phyloP scores from a whole-genome alignment of 495 filamentous ascomycete species.

The Cetradonia linearis region DNA sequence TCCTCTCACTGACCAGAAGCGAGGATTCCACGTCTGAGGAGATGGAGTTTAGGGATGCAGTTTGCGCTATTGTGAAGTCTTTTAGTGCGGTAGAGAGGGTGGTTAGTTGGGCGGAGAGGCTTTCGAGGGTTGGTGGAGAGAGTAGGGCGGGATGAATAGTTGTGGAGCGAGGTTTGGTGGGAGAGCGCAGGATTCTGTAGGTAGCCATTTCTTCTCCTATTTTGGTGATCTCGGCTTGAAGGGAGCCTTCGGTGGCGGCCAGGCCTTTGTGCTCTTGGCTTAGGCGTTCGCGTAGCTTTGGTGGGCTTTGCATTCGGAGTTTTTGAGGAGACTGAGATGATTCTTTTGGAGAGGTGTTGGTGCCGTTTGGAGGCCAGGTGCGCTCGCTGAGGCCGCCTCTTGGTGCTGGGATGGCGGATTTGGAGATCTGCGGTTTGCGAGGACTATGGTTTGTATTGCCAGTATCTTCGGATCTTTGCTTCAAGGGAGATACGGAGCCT shows the following conservation, averaged over 20 bases:
- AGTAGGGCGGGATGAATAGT: constrained; percentile 15
- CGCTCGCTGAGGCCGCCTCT: constrained; percentile 44
- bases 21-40: constrained; percentile 59
- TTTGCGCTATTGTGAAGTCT: constrained; percentile 53
- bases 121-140: constrained; percentile 7
- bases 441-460: constrained; percentile 36
- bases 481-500: constrained; percentile 30
- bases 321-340: constrained; percentile 43
- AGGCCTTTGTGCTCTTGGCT: constrained; percentile 69
- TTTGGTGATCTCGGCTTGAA: constrained; percentile 68
- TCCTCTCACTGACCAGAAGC: constrained; percentile 60
- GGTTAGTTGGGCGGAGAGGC: constrained; percentile 19
- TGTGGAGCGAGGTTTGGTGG: constrained; percentile 13
- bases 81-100: constrained; percentile 19
- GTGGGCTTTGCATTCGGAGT: constrained; percentile 77
- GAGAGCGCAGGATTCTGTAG: constrained; percentile 35
- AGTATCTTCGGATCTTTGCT: constrained; percentile 33
- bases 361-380: constrained; percentile 34
- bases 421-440: constrained; percentile 41
- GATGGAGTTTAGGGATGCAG: constrained; percentile 47
- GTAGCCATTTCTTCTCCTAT: constrained; percentile 74
- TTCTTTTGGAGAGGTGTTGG: constrained; percentile 28
- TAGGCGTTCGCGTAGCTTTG: constrained; percentile 85
- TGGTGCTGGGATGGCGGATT: constrained; percentile 43
- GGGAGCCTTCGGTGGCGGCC: constrained; percentile 50